phyloP scores from a whole-genome alignment of 192 early-diverging fungal species.

The Nowakowskiella sp. region DNA sequence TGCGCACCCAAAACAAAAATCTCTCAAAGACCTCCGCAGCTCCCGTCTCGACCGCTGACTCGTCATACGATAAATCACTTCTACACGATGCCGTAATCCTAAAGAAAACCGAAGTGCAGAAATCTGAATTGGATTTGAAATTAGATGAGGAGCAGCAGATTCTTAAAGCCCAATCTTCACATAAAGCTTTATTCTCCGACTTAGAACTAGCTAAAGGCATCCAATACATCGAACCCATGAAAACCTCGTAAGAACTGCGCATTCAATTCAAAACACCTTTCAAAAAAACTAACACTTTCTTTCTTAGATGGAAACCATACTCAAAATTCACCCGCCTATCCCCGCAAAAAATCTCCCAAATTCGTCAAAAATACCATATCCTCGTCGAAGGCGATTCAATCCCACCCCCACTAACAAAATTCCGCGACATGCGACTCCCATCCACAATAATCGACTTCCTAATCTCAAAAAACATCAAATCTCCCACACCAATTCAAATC shows the following conservation, averaged over 20 bases:
- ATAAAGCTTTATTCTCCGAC: constrained; percentile 75
- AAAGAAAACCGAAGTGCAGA: constrained; percentile 53
- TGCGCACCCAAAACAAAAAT: background rate
- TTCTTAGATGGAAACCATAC: constrained; percentile 67
- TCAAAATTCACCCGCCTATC: constrained; percentile 55
- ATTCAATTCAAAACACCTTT: constrained; percentile 3
- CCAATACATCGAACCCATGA: constrained; percentile 78
- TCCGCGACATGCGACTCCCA: constrained; percentile 79
- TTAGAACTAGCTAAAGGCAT: constrained; percentile 81
- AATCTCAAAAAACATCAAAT: constrained; percentile 67
- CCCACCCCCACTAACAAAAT: constrained; percentile 76
- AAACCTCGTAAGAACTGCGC: constrained; percentile 43
- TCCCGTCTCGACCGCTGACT: constrained; percentile 35
- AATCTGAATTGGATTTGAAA: constrained; percentile 72
- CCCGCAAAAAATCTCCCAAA: constrained; percentile 35
- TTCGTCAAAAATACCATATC: constrained; percentile 84
- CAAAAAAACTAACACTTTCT: background rate
- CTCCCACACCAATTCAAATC: constrained; percentile 94
- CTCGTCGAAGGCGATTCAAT: constrained; percentile 77
- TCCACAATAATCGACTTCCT: constrained; percentile 69
- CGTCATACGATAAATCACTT: constrained; percentile 60
- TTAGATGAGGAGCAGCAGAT: constrained; percentile 78
- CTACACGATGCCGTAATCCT: constrained; percentile 80
- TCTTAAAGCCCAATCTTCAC: constrained; percentile 68
- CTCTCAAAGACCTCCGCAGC: background rate